These are phyloP conservation scores for Trebouxia sp. DNA, from an alignment of 139 green algal species.

Conservation along the genomic window DNA sequence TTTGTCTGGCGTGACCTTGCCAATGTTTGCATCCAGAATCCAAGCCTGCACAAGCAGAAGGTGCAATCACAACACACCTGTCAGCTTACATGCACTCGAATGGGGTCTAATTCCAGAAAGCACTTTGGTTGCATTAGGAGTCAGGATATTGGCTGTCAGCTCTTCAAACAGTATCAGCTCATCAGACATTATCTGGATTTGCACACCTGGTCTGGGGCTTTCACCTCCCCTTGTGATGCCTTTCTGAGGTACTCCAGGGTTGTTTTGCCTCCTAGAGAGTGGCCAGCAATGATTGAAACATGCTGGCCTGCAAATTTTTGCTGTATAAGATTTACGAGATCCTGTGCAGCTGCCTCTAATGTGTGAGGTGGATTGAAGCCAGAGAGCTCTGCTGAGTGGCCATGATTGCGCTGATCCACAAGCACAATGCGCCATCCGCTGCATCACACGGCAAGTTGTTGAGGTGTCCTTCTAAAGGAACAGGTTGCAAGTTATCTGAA, in stretches of 20 bases:
- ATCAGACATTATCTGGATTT: too few species aligned
- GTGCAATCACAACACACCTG: too few species aligned
- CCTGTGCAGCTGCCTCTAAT: constrained; percentile 62
- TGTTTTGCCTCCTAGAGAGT: constrained; percentile 84
- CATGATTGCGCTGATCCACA: constrained; percentile 76
- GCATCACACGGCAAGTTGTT: too few species aligned
- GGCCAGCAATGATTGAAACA: constrained; percentile 60
- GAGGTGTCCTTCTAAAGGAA: too few species aligned
- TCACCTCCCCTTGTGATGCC: not conserved
- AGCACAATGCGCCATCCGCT: constrained; percentile 58
- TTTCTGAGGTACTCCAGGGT: constrained; percentile 60
- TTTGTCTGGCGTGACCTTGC: constrained; percentile 5
- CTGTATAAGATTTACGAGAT: constrained; percentile 61
- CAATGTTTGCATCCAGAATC: constrained; percentile 79
- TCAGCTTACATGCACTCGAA: too few species aligned
- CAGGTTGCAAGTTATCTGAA: not conserved
- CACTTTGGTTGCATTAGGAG: too few species aligned
- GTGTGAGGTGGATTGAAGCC: constrained; percentile 67
- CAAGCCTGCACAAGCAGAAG: constrained; percentile 55
- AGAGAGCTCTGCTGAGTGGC: constrained; percentile 36
- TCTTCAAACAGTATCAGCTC: too few species aligned
- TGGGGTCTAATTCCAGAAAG: too few species aligned
- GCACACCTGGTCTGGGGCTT: not conserved
- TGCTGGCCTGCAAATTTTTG: constrained; percentile 23
- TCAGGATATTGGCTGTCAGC: too few species aligned